Evolutionary conservation across 768 basidiomycete species (phyloP).

Genomic region (Porphyrellus cyaneotinctus): DNA sequence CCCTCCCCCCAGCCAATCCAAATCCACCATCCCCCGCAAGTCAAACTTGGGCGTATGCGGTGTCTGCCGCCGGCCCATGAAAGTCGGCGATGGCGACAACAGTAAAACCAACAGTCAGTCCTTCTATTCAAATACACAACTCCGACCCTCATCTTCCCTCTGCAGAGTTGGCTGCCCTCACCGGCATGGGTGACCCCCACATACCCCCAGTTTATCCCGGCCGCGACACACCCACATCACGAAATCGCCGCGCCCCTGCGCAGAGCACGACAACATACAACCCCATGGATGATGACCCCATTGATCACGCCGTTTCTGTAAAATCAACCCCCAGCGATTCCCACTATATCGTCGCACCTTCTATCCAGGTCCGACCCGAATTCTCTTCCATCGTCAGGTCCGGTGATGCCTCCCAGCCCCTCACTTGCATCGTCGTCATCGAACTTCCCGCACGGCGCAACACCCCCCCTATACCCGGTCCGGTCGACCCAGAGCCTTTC

Average conservation of each 20-base stretch:
- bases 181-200: constrained; percentile 75
- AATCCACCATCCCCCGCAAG: constrained; percentile 56
- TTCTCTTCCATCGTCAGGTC: constrained; percentile 77
- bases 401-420: constrained; percentile 66
- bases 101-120: constrained; percentile 82
- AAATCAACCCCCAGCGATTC: constrained; percentile 46
- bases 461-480: constrained; percentile 48
- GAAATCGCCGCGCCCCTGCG: constrained; percentile 26
- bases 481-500: constrained; percentile 47
- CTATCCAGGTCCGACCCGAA: constrained; percentile 92
- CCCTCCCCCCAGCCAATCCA: constrained; percentile 61
- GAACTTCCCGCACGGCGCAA: constrained; percentile 81
- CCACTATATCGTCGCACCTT: constrained; percentile 82
- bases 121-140: neutral
- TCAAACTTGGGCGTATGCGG: constrained; percentile 92
- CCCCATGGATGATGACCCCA: constrained; percentile 81
- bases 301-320: constrained; percentile 54
- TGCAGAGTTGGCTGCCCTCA: constrained; percentile 88
- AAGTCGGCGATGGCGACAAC: constrained; percentile 82
- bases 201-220: constrained; percentile 61
- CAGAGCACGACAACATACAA: constrained; percentile 43
- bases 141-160: constrained; percentile 7
- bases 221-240: constrained; percentile 47
- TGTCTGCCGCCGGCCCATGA: constrained; percentile 96
- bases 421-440: constrained; percentile 92